These are phyloP conservation scores for Metschnikowia arizonensis DNA, from an alignment of 805 yeast genomes.

Conservation along the genomic window DNA sequence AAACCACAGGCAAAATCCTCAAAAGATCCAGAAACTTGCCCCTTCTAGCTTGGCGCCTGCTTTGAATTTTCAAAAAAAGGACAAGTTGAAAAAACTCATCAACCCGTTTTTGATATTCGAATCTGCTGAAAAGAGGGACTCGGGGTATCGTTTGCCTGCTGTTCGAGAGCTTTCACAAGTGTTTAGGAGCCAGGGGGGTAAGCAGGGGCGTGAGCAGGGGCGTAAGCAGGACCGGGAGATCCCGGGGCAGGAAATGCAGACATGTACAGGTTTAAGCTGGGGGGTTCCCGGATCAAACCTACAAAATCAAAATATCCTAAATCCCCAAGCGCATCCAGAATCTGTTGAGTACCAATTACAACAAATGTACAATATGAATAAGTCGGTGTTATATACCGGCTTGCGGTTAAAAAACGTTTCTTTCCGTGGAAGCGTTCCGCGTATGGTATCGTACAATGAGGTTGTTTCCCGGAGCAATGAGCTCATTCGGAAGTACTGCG, in stretches of 20 bases:
- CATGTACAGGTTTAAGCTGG: too few species aligned
- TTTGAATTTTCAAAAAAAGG: too few species aligned
- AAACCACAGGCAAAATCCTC: background rate
- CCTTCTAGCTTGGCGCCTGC: too few species aligned
- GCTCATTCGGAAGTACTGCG: slow-evolving; percentile 4
- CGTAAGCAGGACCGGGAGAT: too few species aligned
- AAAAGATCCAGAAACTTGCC: background rate
- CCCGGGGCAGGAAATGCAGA: too few species aligned
- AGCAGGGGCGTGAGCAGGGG: background rate
- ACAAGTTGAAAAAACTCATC: background rate
- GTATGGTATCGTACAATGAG: slow-evolving; percentile 5
- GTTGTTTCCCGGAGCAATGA: slow-evolving; percentile 10
- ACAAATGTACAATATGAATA: background rate
- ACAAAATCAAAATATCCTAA: too few species aligned
- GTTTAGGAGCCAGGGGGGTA: background rate
- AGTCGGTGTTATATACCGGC: background rate
- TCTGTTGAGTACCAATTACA: too few species aligned
- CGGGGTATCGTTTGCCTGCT: background rate
- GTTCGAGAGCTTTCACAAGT: slow-evolving; percentile 1
- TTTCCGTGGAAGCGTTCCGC: background rate
- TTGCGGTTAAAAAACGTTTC: too few species aligned
- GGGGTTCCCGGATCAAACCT: too few species aligned
- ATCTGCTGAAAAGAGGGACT: background rate
- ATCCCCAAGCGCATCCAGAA: too few species aligned
- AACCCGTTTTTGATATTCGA: background rate